Conservation (phyloP, 2,329 filamentous ascomycete genomes). For the Sarocladium oryzae region DNA sequence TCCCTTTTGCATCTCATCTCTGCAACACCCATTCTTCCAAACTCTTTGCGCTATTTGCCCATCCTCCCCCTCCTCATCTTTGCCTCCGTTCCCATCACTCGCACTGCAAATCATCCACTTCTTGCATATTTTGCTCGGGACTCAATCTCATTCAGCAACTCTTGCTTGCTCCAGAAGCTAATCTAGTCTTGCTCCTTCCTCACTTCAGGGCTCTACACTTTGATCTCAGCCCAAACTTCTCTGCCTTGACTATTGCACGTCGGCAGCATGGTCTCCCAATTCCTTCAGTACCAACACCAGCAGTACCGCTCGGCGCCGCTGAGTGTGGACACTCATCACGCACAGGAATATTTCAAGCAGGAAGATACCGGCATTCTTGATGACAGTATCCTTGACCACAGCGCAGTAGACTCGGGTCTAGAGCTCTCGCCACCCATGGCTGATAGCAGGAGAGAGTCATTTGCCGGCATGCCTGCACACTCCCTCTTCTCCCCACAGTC, state of each 20-base stretch:
- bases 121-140: background rate
- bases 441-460: slow-evolving; percentile 57
- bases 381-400: slow-evolving; percentile 54
- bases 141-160: background rate
- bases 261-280: slow-evolving; percentile 11
- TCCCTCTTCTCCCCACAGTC: slow-evolving; percentile 60
- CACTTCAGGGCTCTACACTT: slow-evolving; percentile 2
- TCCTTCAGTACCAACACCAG: slow-evolving; percentile 21
- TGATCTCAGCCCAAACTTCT: slow-evolving; percentile 29
- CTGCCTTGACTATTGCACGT: background rate
- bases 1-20: background rate
- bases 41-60: slow-evolving; percentile 8
- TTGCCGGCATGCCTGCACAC: slow-evolving; percentile 35
- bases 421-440: slow-evolving; percentile 59
- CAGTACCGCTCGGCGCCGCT: slow-evolving; percentile 45
- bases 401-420: slow-evolving; percentile 52
- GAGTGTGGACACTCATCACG: slow-evolving; percentile 46
- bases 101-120: background rate
- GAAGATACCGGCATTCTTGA: slow-evolving; percentile 55
- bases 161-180: slow-evolving; percentile 4
- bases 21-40: background rate
- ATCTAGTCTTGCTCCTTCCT: background rate
- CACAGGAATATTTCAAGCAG: slow-evolving; percentile 53
- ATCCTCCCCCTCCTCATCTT: slow-evolving; percentile 7
- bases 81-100: background rate